phyloP scores from a whole-genome alignment of 192 early-diverging fungal genomes.

The Physocladia obscura region DNA sequence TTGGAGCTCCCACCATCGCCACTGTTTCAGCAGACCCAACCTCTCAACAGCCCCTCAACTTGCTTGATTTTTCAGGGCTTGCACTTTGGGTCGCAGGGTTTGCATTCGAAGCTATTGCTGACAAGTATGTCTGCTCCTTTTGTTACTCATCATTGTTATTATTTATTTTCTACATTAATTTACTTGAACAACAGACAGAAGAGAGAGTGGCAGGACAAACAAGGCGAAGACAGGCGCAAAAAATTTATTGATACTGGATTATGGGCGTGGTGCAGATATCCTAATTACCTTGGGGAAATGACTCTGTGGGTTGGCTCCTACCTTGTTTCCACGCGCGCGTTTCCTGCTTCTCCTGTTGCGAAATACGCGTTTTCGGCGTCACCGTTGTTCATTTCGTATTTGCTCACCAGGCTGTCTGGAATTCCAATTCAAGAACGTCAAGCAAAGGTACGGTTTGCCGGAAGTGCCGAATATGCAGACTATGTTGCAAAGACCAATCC shows the following conservation, averaged over 20 bases:
- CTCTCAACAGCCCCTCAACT: constrained; percentile 11
- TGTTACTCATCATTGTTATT: too few species aligned
- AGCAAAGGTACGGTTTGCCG: constrained; percentile 17
- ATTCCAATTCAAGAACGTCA: constrained; percentile 31
- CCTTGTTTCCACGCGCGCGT: constrained; percentile 7
- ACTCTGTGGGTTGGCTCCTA: constrained; percentile 27
- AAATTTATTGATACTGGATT: constrained; percentile 26
- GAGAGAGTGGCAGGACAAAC: constrained; percentile 23
- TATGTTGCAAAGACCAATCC: constrained; percentile 22
- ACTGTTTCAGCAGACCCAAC: constrained; percentile 3
- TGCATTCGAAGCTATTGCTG: constrained; percentile 26
- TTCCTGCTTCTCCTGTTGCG: constrained; percentile 16
- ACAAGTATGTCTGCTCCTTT: background rate
- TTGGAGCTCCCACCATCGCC: constrained; percentile 26
- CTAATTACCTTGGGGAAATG: constrained; percentile 36
- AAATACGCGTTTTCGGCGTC: constrained; percentile 22
- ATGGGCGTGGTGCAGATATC: constrained; percentile 25
- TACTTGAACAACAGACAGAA: constrained; percentile 42
- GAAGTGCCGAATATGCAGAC: constrained; percentile 20
- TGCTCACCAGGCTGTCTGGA: constrained; percentile 26
- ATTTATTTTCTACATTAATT: too few species aligned
- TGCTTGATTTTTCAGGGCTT: constrained; percentile 24
- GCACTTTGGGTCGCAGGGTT: constrained; percentile 35
- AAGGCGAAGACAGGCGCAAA: constrained; percentile 1
- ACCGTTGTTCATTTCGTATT: constrained; percentile 26